Evolutionary conservation across 352 stramenopile species (phyloP), one percentile per base, ranked within the genome.

Genomic region (Proteromonas lacertae): DNA sequence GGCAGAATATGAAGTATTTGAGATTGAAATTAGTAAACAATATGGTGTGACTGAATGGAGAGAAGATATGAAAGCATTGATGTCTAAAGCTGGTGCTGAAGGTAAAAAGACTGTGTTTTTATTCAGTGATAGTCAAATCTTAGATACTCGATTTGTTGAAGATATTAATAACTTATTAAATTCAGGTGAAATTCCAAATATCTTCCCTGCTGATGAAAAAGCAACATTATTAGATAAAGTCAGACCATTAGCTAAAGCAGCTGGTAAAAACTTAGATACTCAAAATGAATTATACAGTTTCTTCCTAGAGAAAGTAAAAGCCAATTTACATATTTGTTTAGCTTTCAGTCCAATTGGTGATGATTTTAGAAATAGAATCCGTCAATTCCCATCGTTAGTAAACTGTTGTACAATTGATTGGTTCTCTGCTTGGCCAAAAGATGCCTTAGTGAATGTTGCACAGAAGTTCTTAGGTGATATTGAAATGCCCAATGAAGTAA

Each of bases 361-460:
- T 20, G 76, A 76, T 1, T 92, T 92, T 45, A 46, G 76, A 6
- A 72, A 90, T 31, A 55, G 76, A 2, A 52, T 92, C 23, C 65
- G 76, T 24, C 84, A 89, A 39, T 91, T 90, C 52, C 76, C 76
- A 9, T 84, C 69, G 25, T 57, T 92, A 5, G 84, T 91, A 53
- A 92, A 91, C 44, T 91, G 76, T 50, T 91, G 76, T 42, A 83
- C 72, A n/a, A 91, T 92, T 46, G 74, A 90, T 45, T 91, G 76
- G 76, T 92, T 91, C 48, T 88, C 68, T 5, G 65, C 71, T 10
- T 91, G 76, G 76, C 76, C 76, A 1, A 55, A 57, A 0, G 76
- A 91, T 43, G 74, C 76, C 1, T 52, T 92, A 0, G 60, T 83
- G 1, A 74, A 76, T 1, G 76, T 91, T 20, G 76, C 76, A 0